A percentile compares a stretch with the other conserved stretches of the same genome.
Evolutionary conservation across 768 basidiomycete species (phyloP).

Genomic region (Amanita jacksonii): DNA sequence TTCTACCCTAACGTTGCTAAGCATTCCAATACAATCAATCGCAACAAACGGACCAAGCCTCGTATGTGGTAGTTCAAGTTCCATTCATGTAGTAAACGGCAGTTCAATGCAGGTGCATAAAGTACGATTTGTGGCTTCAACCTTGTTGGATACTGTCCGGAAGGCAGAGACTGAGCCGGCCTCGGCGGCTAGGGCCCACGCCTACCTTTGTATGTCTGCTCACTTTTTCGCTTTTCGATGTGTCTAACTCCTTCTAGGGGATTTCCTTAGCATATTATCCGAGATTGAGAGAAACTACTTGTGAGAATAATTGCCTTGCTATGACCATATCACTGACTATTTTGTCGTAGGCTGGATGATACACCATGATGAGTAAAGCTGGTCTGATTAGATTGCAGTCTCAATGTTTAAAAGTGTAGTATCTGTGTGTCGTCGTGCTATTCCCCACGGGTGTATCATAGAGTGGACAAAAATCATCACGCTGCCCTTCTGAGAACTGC

Average conservation of each 20-base stretch:
- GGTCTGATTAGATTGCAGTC: too few species aligned
- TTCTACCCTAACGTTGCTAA: conserved; percentile 20
- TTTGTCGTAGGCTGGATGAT: too few species aligned
- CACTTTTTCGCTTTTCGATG: conserved; percentile 1
- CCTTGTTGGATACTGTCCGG: conserved; percentile 74
- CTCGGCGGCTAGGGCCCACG: conserved; percentile 77
- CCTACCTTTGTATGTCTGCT: conserved; percentile 63
- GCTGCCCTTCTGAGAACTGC: too few species aligned
- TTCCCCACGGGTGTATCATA: too few species aligned
- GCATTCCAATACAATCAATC: conserved; percentile 89
- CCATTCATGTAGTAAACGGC: conserved; percentile 14
- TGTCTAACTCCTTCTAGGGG: conserved; percentile 46
- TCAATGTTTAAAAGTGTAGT: too few species aligned
- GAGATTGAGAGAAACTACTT: conserved; percentile 90
- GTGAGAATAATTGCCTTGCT: conserved; percentile 22
- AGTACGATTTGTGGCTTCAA: conserved; percentile 89
- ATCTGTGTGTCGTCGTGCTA: too few species aligned
- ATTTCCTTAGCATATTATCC: conserved; percentile 83
- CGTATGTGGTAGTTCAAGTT: conserved; percentile 21
- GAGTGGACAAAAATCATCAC: too few species aligned
- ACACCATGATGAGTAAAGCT: too few species aligned
- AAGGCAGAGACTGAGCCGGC: conserved; percentile 74
- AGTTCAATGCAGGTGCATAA: conserved; percentile 58
- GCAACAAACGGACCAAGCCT: conserved; percentile 81
- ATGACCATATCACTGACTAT: conserved; percentile 16